These are phyloP conservation scores for Pseudotsuga menziesii DNA, from an alignment of 75 land plant genomes.

Conservation along the genomic window DNA sequence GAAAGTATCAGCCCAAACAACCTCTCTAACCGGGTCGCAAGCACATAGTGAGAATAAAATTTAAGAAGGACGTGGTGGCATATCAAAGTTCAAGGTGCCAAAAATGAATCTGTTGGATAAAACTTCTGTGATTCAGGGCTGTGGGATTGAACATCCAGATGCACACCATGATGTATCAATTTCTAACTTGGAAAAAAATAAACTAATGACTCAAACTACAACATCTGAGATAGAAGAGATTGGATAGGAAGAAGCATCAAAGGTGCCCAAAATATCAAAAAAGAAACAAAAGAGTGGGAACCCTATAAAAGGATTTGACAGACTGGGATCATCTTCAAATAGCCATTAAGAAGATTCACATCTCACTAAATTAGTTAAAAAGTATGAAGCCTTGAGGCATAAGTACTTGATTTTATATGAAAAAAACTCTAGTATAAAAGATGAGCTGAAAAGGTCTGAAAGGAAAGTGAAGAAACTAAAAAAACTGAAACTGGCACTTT, in stretches of 20 bases:
- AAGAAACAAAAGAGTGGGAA: constrained; percentile 17
- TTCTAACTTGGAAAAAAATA: neutral
- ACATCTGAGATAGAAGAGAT: neutral
- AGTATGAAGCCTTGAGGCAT: constrained; percentile 43
- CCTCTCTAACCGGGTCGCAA: too few species aligned
- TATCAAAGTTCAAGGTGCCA: too few species aligned
- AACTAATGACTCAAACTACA: neutral
- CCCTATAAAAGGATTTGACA: constrained; percentile 11
- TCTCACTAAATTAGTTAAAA: constrained; percentile 22
- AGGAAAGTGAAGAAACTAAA: constrained; percentile 58
- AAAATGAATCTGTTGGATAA: too few species aligned
- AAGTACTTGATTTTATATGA: constrained; percentile 60
- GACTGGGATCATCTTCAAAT: constrained; percentile 27
- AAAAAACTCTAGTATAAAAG: constrained; percentile 44
- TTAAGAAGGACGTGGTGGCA: too few species aligned
- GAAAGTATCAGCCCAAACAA: too few species aligned
- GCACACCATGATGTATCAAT: neutral
- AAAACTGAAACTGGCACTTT: constrained; percentile 54
- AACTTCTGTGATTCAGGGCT: too few species aligned
- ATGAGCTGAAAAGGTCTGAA: constrained; percentile 41
- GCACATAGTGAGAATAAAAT: too few species aligned
- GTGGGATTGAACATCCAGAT: neutral
- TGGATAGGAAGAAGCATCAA: constrained; percentile 8
- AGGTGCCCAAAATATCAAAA: constrained; percentile 23
- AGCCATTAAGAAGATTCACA: constrained; percentile 29